phyloP scores from a whole-genome alignment of 2,329 filamentous ascomycete genomes.

The Aspergillus pseudoterreus region DNA sequence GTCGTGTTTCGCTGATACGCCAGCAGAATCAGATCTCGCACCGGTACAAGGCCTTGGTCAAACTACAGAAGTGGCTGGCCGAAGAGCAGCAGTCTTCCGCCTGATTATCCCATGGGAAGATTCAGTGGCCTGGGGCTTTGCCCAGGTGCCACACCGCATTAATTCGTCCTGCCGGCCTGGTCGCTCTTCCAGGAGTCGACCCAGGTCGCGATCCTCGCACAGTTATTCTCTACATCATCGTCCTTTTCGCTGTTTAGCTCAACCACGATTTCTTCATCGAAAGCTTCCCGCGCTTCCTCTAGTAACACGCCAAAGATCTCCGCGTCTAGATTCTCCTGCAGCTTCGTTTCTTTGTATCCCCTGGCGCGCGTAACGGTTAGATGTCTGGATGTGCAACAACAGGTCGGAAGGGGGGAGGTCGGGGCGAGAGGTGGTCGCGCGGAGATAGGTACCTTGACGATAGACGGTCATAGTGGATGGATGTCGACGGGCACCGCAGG shows the following conservation, averaged over 20 bases:
- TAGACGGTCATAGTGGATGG: slow-evolving; percentile 78
- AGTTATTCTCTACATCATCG: slow-evolving; percentile 83
- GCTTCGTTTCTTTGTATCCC: slow-evolving; percentile 78
- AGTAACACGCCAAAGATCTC: slow-evolving; percentile 96
- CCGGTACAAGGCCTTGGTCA: slow-evolving; percentile 78
- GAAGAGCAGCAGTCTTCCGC: slow-evolving; percentile 25
- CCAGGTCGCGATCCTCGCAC: slow-evolving; percentile 81
- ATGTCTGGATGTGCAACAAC: background rate
- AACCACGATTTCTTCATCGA: slow-evolving; percentile 81
- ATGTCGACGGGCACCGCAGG: slow-evolving; percentile 71
- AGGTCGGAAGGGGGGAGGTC: background rate
- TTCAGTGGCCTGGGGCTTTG: background rate
- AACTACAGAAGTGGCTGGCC: slow-evolving; percentile 78
- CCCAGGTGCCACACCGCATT: slow-evolving; percentile 8
- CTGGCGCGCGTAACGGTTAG: slow-evolving; percentile 37
- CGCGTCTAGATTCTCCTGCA: slow-evolving; percentile 93
- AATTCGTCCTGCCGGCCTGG: slow-evolving; percentile 26
- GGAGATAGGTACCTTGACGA: slow-evolving; percentile 56
- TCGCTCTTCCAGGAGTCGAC: slow-evolving; percentile 72
- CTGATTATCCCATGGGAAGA: background rate
- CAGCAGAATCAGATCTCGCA: slow-evolving; percentile 81
- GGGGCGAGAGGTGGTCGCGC: background rate
- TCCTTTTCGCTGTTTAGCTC: slow-evolving; percentile 78
- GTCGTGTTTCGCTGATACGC: slow-evolving; percentile 6
- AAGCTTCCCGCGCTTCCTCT: slow-evolving; percentile 84